phyloP scores from a whole-genome alignment of 2,329 filamentous ascomycete genomes.

The Fusarium bactridioides region DNA sequence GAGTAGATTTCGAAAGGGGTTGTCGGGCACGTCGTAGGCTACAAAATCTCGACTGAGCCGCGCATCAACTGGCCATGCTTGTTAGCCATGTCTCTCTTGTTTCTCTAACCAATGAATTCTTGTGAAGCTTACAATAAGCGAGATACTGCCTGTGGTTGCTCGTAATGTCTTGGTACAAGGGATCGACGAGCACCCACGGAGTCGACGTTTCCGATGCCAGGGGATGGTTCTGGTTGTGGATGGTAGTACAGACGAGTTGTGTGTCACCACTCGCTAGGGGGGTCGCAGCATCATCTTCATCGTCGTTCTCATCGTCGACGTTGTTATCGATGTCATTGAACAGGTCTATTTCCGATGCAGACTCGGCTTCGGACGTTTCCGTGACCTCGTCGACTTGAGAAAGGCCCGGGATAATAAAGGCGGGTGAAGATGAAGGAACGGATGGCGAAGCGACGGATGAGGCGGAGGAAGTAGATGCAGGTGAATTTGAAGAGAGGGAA shows the following conservation, averaged over 20 bases:
- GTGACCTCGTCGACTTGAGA: conserved; percentile 28
- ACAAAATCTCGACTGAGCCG: conserved; percentile 63
- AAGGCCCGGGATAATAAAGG: conserved; percentile 18
- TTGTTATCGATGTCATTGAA: conserved; percentile 8
- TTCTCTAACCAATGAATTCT: conserved; percentile 2
- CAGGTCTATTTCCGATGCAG: conserved; percentile 14
- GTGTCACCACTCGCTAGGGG: conserved; percentile 29
- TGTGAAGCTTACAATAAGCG: conserved; percentile 50
- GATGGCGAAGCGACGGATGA: conserved; percentile 29
- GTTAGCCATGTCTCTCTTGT: conserved; percentile 32
- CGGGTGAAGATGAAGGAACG: conserved; percentile 20
- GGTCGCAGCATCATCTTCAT: conserved; percentile 21
- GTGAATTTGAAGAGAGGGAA: conserved; percentile 30
- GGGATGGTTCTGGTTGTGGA: conserved; percentile 30
- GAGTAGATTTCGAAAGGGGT: conserved; percentile 57
- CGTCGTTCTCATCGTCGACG: background rate
- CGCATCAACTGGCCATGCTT: conserved; percentile 50
- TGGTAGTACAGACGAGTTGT: conserved; percentile 42
- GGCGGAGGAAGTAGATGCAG: conserved; percentile 16
- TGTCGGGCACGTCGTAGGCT: conserved; percentile 54
- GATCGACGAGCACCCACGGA: conserved; percentile 54
- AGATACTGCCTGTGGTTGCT: conserved; percentile 53
- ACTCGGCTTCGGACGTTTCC: conserved; percentile 24
- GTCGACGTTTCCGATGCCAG: conserved; percentile 33
- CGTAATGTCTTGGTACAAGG: conserved; percentile 62